Evolutionary conservation across 75 land plant species (phyloP).

Genomic region (Azolla pinnata): DNA sequence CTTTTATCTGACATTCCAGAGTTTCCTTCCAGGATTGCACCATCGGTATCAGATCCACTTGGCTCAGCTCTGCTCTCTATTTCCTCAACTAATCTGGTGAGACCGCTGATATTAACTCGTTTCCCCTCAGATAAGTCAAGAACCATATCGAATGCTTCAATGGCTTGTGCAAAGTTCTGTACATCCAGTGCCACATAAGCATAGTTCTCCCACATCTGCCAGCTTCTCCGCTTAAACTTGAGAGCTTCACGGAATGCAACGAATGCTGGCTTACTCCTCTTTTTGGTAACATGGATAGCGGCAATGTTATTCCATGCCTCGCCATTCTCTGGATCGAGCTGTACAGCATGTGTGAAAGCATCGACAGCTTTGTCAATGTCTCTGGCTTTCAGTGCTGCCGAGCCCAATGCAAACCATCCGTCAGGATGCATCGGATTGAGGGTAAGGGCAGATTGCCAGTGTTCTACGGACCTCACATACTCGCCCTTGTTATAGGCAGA

Average conservation of each 20-base stretch:
- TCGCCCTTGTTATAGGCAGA: slow-evolving; percentile 80
- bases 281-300: slow-evolving; percentile 70
- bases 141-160: slow-evolving; percentile 68
- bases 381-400: slow-evolving; percentile 80
- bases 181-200: slow-evolving; percentile 63
- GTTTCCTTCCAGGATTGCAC: slow-evolving; percentile 1
- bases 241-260: slow-evolving; percentile 89
- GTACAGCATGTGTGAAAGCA: slow-evolving; percentile 78
- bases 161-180: slow-evolving; percentile 61
- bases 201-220: slow-evolving; percentile 98
- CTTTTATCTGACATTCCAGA: background rate
- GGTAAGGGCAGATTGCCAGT: slow-evolving; percentile 91
- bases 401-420: slow-evolving; percentile 98
- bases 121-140: slow-evolving; percentile 60
- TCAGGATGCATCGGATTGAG: slow-evolving; percentile 88
- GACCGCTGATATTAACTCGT: slow-evolving; percentile 42
- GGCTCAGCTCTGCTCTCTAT: slow-evolving; percentile 28
- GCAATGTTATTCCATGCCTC: slow-evolving; percentile 99
- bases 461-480: slow-evolving; percentile 49
- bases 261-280: slow-evolving; percentile 65
- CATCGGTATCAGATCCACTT: background rate
- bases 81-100: slow-evolving; percentile 43
- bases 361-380: slow-evolving; percentile 83
- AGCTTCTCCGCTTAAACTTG: slow-evolving; percentile 84
- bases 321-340: slow-evolving; percentile 95